A percentile compares a stretch with the other conserved stretches of the same genome.
Evolutionary conservation across 2,329 filamentous ascomycete genomes (phyloP).

Genomic region (Pseudogymnoascus sp.): DNA sequence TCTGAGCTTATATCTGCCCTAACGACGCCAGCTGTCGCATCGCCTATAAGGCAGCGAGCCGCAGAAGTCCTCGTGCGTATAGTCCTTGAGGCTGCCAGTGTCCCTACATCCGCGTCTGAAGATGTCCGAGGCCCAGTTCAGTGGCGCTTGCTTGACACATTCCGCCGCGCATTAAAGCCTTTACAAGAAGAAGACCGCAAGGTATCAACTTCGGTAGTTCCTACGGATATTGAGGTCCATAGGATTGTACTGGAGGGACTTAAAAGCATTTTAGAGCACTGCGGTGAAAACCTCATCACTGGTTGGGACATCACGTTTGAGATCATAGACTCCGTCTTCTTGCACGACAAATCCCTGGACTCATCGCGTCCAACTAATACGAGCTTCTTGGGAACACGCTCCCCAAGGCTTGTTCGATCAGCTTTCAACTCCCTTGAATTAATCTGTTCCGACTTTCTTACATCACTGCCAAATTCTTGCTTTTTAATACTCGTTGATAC

Average conservation of each 20-base stretch:
- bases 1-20: slow-evolving; percentile 45
- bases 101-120: slow-evolving; percentile 45
- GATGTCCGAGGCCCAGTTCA: slow-evolving; percentile 55
- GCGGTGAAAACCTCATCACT: slow-evolving; percentile 71
- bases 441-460: slow-evolving; percentile 88
- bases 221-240: slow-evolving; percentile 71
- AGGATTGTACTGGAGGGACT: slow-evolving; percentile 71
- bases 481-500: slow-evolving; percentile 76
- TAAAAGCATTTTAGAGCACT: slow-evolving; percentile 76
- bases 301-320: slow-evolving; percentile 84
- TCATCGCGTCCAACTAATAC: slow-evolving; percentile 22
- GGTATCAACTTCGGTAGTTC: slow-evolving; percentile 48
- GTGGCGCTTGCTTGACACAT: slow-evolving; percentile 59
- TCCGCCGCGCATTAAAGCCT: slow-evolving; percentile 52
- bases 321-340: slow-evolving; percentile 75
- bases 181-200: slow-evolving; percentile 48
- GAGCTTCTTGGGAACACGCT: slow-evolving; percentile 38
- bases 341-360: slow-evolving; percentile 26
- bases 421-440: slow-evolving; percentile 87
- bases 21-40: slow-evolving; percentile 38
- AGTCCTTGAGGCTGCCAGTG: slow-evolving; percentile 48
- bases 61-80: slow-evolving; percentile 56
- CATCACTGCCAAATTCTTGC: slow-evolving; percentile 60
- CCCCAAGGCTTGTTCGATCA: slow-evolving; percentile 69
- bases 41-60: slow-evolving; percentile 50